Evolutionary conservation across 169 alveolate genomes (phyloP), one percentile per base, ranked within the genome.

Genomic region (Cryptosporidium sp.): DNA sequence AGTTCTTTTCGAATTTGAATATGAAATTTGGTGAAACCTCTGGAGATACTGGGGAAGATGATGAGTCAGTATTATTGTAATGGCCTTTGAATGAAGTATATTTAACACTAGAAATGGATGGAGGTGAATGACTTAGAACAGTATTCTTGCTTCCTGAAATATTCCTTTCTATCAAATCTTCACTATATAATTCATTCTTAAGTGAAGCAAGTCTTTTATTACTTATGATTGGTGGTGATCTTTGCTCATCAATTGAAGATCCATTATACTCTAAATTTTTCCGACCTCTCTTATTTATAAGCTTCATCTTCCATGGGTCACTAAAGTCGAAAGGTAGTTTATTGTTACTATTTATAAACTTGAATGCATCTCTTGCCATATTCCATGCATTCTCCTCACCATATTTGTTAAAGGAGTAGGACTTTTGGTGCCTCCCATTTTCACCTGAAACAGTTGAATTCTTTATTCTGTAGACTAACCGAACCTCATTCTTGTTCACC

Each of bases 381-480:
- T 61, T 80, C 89, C 89, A 80, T 62, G 89, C 89, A 65, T 80
- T 80, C 59, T 59, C 75, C 1, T 80, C 80, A 0, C 89, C 89
- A 65, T 80, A 80, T 48, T 80, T 80, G 23, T 80, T 80, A 29
- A 80, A 80, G 26, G 89, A 80, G 74, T 80, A 80, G 21, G 89
- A 80, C 50, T 80, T 80, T 65, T 80, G 89, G 75, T 80, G 89
- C 50, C 89, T 80, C 50, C 89, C 89, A 65, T 80, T 80, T 48
- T 80, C 89, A 26, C 89, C 75, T 18, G 75, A 80, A 41, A 80
- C 50, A 5, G 16, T 29, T 26, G 89, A 80, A 50, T 80, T 59
- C 21, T 80, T 80, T 43, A 80, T 80, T 65, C 89, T 80, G 39
- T 80, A 80, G 29, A 80, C 89, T 31, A 80, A 50, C 55, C 89